A percentile compares a stretch with the other conserved stretches of the same genome.
Evolutionary conservation across 108 stramenopile species (phyloP).

Genomic region (Epithemia pelagica): DNA sequence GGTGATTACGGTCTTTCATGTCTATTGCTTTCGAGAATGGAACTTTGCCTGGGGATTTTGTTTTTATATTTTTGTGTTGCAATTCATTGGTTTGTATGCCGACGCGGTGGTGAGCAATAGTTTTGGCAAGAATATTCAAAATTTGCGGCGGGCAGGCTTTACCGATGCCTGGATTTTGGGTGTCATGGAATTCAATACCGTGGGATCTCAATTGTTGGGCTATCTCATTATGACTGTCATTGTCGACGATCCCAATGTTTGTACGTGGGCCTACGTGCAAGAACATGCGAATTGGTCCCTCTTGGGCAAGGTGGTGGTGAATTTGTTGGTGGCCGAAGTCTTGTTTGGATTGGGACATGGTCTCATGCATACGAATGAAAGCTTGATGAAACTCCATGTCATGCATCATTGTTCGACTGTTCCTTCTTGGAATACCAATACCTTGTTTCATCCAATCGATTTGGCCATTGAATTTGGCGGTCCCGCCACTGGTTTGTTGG

Average conservation of each 20-base stretch:
- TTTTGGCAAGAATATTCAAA: neutral
- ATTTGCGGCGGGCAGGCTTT: neutral
- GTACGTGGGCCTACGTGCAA: neutral
- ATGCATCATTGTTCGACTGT: neutral
- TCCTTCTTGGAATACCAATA: constrained; percentile 2
- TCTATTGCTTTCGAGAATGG: neutral
- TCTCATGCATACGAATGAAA: constrained; percentile 2
- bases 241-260: neutral
- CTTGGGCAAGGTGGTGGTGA: neutral
- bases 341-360: neutral
- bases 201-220: neutral
- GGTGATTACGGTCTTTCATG: neutral
- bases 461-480: neutral
- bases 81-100: neutral
- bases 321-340: neutral
- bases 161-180: neutral
- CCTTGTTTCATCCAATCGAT: neutral
- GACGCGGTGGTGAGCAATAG: neutral
- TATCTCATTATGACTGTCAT: neutral
- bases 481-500: neutral
- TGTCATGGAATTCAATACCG: neutral
- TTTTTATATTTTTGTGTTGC: neutral
- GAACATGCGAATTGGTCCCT: neutral
- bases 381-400: neutral
- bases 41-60: neutral